Evolutionary conservation across 75 land plant species (phyloP).

Genomic region (Ceratopteris richardii): DNA sequence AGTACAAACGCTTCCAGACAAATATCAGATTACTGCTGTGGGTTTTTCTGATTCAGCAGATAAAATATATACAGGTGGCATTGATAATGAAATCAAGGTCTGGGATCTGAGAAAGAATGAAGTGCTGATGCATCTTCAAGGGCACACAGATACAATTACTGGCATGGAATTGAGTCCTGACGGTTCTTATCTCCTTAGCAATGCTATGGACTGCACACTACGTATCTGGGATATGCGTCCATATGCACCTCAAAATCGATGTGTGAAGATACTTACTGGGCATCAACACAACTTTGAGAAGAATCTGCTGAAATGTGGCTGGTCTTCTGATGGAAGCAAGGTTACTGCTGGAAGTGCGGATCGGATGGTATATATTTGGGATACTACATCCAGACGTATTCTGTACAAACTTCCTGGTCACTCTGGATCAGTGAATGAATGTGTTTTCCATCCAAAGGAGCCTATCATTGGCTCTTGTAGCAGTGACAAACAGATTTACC

Average conservation of each 20-base stretch:
- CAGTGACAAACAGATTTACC: conserved; percentile 93
- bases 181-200: conserved; percentile 92
- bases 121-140: conserved; percentile 87
- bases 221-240: conserved; percentile 99
- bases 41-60: conserved; percentile 92
- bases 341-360: conserved; percentile 92
- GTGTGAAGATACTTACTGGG: conserved; percentile 83
- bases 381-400: conserved; percentile 77
- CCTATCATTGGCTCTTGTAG: conserved; percentile 93
- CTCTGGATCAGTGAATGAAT: conserved; percentile 84
- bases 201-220: conserved; percentile 87
- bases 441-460: conserved; percentile 84
- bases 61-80: conserved; percentile 85
- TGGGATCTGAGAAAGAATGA: conserved; percentile 91
- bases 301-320: conserved; percentile 82
- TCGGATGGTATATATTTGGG: conserved; percentile 97
- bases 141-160: conserved; percentile 89
- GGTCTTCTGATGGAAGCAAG: conserved; percentile 96
- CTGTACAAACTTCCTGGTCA: conserved; percentile 97
- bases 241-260: conserved; percentile 94
- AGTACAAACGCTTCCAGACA: conserved; percentile 86
- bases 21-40: conserved; percentile 89
- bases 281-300: conserved; percentile 97
- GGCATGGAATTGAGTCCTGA: conserved; percentile 95
- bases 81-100: conserved; percentile 92